Base-by-base conservation (phyloP, 1,139 yeast genomes). In the Diutina neorugosa region DNA sequence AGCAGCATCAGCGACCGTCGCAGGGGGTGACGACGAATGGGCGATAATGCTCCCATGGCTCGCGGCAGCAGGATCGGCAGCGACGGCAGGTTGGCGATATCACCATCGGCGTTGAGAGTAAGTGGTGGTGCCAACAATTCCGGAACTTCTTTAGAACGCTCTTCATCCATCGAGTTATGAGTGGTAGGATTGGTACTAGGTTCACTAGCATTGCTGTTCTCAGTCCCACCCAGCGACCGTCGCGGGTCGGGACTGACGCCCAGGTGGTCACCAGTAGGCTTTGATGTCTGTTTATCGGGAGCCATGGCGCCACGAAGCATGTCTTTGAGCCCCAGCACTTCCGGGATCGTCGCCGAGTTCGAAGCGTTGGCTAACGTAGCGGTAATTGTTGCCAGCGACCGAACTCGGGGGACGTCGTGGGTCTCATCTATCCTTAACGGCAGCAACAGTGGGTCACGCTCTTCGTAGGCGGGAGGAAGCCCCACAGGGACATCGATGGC, bases 391-490 rank as follows among this genome's bases (percentile, higher is more conserved):
- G 50, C 27, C 23, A 9, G 37, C 23, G 40, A 27, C 50, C 37
- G 50, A 6, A n/a, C 50, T 23, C 50, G 50, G 4, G 40, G 40
- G 19, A 20, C 19, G 7, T 23, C 42, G 55, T 59, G 49, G 61
- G 65, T 4, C 65, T 63, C 50, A 70, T 46, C 50, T 14, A 46
- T 46, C 2, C 50, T 20, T 5, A 46, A n/a, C 16, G 51, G 42
- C 21, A 23, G 40, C 18, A 59, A 52, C 9, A 57, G 46, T 14
- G 60, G 55, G 6, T 61, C 68, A 52, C 61, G 62, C 40, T 63
- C 68, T 50, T 66, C 69, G 54, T 73, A 73, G 2, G 76, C 73
- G 1, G 78, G 77, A 4, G 77, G 77, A 12, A 72, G 70, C 0
- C 68, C 65, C 1, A 60, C 58, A 12, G 34, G 48, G 37, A 31